Conservation (phyloP, 495 filamentous ascomycete genomes). For the Aspergillus coremiiformis region DNA sequence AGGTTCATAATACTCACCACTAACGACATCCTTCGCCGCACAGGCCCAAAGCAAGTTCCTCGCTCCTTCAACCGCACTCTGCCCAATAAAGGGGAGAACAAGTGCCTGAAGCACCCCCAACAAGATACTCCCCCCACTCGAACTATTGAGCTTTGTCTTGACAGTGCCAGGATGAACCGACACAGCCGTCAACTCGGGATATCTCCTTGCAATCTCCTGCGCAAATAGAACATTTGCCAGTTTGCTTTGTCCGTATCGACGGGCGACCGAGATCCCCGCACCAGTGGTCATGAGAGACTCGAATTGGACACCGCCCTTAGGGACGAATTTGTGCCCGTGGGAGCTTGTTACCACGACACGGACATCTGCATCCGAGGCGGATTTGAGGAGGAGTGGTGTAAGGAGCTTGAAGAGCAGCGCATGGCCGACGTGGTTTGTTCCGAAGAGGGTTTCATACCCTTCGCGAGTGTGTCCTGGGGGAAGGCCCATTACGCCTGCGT, state of each 20-base stretch:
- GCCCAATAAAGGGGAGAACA: slow-evolving; percentile 7
- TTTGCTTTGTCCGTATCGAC: slow-evolving; percentile 52
- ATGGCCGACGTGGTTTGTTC: slow-evolving; percentile 51
- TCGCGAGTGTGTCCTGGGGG: slow-evolving; percentile 31
- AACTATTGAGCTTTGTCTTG: slow-evolving; percentile 23
- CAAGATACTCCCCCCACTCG: too few species aligned
- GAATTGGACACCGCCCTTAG: too few species aligned
- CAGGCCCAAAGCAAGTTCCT: slow-evolving; percentile 39
- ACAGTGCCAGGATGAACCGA: slow-evolving; percentile 43
- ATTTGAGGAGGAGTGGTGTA: slow-evolving; percentile 24
- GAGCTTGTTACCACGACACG: slow-evolving; percentile 39
- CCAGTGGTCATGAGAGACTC: slow-evolving; percentile 25
- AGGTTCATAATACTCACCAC: slow-evolving; percentile 33
- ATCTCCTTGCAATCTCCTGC: slow-evolving; percentile 38
- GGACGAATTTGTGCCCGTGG: slow-evolving; percentile 24
- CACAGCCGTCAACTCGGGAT: slow-evolving; percentile 37
- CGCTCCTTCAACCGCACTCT: slow-evolving; percentile 16
- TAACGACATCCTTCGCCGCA: slow-evolving; percentile 17
- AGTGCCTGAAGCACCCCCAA: too few species aligned
- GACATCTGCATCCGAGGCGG: slow-evolving; percentile 35
- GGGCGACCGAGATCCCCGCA: slow-evolving; percentile 31
- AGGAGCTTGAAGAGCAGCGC: slow-evolving; percentile 50
- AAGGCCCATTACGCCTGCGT: slow-evolving; percentile 56
- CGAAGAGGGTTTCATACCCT: slow-evolving; percentile 52
- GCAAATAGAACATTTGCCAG: slow-evolving; percentile 53